phyloP scores from a whole-genome alignment of 2,329 filamentous ascomycete species.

The Nemania abortiva region DNA sequence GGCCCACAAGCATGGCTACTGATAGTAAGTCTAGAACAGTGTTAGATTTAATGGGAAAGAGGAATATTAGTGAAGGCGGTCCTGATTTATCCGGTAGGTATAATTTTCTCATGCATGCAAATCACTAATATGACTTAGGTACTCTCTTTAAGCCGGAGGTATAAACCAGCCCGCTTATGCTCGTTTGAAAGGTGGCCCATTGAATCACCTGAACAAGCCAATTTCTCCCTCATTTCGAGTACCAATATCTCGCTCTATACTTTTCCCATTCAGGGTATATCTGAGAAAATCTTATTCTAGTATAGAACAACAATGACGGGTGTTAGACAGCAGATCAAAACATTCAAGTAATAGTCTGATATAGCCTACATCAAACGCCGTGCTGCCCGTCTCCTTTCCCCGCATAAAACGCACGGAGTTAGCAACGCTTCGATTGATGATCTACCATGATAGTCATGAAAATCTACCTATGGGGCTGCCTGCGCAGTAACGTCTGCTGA shows the following conservation, averaged over 20 bases:
- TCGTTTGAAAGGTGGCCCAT: background rate
- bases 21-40: background rate
- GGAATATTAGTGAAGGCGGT: too few relatives aligned
- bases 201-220: background rate
- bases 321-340: background rate
- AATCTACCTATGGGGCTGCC: slow-evolving; percentile 6
- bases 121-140: too few relatives aligned
- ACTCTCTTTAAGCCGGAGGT: background rate
- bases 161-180: background rate
- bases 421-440: slow-evolving; percentile 3
- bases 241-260: background rate
- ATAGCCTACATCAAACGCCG: slow-evolving; percentile 4
- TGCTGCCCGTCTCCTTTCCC: slow-evolving; percentile 6
- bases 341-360: background rate
- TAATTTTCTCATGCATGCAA: too few relatives aligned
- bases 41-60: too few relatives aligned
- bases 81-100: too few relatives aligned
- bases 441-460: background rate
- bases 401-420: slow-evolving; percentile 4
- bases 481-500: background rate
- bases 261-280: background rate
- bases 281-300: background rate
- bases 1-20: background rate
- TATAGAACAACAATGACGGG: background rate
- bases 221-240: background rate